Evolutionary conservation across 768 basidiomycete genomes (phyloP).

Genomic region (Hortiboletus campestris): DNA sequence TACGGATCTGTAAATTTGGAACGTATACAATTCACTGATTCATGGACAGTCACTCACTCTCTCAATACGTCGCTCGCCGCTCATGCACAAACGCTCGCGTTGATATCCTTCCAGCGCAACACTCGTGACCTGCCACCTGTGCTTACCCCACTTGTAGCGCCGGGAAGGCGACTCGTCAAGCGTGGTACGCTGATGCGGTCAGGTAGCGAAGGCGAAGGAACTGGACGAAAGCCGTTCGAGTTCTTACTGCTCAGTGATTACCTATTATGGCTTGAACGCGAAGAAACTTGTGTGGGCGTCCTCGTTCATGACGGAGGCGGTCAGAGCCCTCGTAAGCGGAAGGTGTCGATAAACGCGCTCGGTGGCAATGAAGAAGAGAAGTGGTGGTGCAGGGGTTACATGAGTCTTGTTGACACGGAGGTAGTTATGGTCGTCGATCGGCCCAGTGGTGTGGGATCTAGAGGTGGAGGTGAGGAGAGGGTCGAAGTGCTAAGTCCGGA

Average conservation of each 20-base stretch:
- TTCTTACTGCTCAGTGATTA: constrained; percentile 84
- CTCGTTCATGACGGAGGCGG: constrained; percentile 18
- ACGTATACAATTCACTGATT: constrained; percentile 7
- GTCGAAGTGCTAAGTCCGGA: constrained; percentile 78
- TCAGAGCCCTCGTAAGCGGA: constrained; percentile 18
- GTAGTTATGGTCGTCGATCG: constrained; percentile 52
- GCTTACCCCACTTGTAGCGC: constrained; percentile 73
- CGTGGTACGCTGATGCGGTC: constrained; percentile 59
- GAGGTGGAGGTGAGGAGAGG: constrained; percentile 44
- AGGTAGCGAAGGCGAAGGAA: constrained; percentile 42
- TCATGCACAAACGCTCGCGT: constrained; percentile 70
- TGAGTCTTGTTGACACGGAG: constrained; percentile 72
- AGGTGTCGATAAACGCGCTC: constrained; percentile 17
- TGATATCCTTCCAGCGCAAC: constrained; percentile 76
- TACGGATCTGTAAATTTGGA: not conserved
- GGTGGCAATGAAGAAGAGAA: constrained; percentile 52
- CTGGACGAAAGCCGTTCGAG: constrained; percentile 45
- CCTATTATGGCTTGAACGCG: constrained; percentile 69
- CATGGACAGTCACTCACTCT: constrained; percentile 61
- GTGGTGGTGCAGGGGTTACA: constrained; percentile 72
- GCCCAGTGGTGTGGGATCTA: constrained; percentile 11
- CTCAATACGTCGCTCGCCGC: constrained; percentile 77
- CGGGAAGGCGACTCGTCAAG: constrained; percentile 77
- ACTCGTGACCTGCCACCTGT: constrained; percentile 75
- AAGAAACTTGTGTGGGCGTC: constrained; percentile 34